Evolutionary conservation across 2,329 filamentous ascomycete species (phyloP), one percentile per base, ranked within the genome.

Genomic region (Alternaria gansuensis): DNA sequence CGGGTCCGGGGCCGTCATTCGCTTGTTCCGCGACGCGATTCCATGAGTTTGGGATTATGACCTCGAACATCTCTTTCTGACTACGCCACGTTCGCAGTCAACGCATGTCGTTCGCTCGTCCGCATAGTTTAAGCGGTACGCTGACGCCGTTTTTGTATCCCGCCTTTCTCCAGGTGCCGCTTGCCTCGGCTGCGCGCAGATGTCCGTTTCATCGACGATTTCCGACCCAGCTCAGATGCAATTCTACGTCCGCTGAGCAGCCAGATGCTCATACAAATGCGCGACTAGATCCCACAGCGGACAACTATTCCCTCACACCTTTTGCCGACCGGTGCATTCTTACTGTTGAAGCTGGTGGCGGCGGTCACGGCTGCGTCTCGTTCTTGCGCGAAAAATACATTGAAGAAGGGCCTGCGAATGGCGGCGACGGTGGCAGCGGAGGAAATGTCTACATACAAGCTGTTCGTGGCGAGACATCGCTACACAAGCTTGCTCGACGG

Each of bases 401-500:
- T 29, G 87, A 89, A 43, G 89, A 96, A 64, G 95, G 95, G 0
- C 95, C 95, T 10, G 87, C 95, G 9, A 98, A 99, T 77, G 95
- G 95, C 48, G 95, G 95, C 59, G 93, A 99, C 74, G 95, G 95
- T 40, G 95, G 95, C 4, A 90, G 88, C 55, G 95, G 95, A 62
- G 95, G 95, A 37, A 96, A 90, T 70, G 83, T 99, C 66, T 98
- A 96, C 77, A 96, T 99, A 57, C 94, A 98, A 79, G 93, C 95
- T 7, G 88, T 96, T 1, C 88, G 90, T 54, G 92, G 93, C 59
- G 91, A 98, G 78, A 98, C 93, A 0, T 97, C 92, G 52, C 80
- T 99, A 61, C 93, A 98, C 80, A 98, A 97, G 79, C 83, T 99
- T 9, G 90, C 92, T 1, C 85, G 94, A 39, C 83, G 89, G 66